phyloP scores from a whole-genome alignment of 2,329 filamentous ascomycete genomes.

The Dothideomycetidae sp. region DNA sequence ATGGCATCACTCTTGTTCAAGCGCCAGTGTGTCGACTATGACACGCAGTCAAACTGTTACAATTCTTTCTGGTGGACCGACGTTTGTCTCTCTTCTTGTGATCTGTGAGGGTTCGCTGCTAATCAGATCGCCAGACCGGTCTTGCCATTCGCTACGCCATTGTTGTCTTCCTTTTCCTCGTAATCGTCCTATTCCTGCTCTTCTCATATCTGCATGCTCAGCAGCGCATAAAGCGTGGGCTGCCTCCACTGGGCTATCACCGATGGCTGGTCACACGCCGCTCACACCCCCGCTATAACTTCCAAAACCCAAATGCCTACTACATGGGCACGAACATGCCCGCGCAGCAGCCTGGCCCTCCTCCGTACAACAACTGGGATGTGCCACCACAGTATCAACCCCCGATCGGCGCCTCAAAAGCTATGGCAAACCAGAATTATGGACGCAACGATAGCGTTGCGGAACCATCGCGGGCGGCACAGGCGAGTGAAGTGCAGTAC shows the following conservation, averaged over 20 bases:
- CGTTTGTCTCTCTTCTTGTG: conserved; percentile 7
- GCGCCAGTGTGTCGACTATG: conserved; percentile 1
- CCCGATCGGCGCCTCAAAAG: conserved; percentile 22
- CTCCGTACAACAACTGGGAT: conserved; percentile 21
- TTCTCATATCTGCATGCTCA: conserved; percentile 58
- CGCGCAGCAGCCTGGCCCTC: conserved; percentile 19
- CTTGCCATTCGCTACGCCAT: conserved; percentile 53
- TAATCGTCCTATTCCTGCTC: conserved; percentile 48
- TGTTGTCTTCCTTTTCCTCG: conserved; percentile 45
- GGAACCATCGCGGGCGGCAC: conserved; percentile 3
- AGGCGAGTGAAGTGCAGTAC: conserved; percentile 2
- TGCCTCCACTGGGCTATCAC: conserved; percentile 55
- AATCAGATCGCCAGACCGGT: conserved; percentile 4
- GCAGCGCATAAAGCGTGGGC: conserved; percentile 49
- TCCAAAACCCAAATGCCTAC: conserved; percentile 13
- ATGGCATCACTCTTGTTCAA: conserved; percentile 1
- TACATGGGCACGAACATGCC: conserved; percentile 16
- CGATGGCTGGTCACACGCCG: conserved; percentile 27
- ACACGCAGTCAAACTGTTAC: conserved; percentile 7
- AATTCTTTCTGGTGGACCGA: conserved; percentile 9
- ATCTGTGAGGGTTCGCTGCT: no score
- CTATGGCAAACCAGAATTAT: conserved; percentile 21
- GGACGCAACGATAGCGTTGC: neutral
- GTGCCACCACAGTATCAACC: conserved; percentile 24
- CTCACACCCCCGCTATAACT: conserved; percentile 11